Evolutionary conservation across 2,329 filamentous ascomycete genomes (phyloP).

Genomic region (Sporothrix brunneoviolacea): DNA sequence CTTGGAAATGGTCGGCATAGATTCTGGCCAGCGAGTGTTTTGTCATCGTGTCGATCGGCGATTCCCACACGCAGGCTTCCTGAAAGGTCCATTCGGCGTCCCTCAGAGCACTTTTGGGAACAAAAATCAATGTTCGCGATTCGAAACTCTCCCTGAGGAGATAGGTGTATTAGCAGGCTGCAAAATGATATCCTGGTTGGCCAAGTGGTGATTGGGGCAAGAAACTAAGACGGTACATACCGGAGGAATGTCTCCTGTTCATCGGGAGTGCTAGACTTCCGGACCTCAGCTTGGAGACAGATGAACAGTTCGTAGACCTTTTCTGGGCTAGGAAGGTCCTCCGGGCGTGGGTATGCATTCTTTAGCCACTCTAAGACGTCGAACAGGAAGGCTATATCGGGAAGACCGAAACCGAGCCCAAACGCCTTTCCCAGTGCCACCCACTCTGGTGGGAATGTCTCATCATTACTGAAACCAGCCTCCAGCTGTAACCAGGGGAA

Average conservation of each 20-base stretch:
- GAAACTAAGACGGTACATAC: neutral
- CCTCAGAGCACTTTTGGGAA: neutral
- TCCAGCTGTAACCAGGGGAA: slow-evolving; percentile 6
- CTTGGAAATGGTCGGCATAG: neutral
- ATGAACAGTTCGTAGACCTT: neutral
- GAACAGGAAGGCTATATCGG: neutral
- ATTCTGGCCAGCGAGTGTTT: neutral
- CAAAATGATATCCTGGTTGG: neutral
- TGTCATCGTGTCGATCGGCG: neutral
- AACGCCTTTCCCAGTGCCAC: neutral
- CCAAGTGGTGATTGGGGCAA: neutral
- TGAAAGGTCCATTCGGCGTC: neutral
- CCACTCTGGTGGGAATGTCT: neutral
- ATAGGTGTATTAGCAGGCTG: neutral
- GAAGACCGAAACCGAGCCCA: neutral
- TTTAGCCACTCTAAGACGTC: neutral
- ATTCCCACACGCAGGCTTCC: slow-evolving; percentile 3
- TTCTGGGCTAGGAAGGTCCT: neutral
- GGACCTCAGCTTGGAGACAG: neutral
- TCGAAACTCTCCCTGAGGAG: no score
- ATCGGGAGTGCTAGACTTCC: neutral
- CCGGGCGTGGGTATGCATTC: neutral
- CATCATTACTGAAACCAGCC: neutral
- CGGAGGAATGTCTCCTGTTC: neutral
- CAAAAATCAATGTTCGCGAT: no score